Conservation (phyloP, 371 early-diverging fungal species). For the Haplosporangium sp. region DNA sequence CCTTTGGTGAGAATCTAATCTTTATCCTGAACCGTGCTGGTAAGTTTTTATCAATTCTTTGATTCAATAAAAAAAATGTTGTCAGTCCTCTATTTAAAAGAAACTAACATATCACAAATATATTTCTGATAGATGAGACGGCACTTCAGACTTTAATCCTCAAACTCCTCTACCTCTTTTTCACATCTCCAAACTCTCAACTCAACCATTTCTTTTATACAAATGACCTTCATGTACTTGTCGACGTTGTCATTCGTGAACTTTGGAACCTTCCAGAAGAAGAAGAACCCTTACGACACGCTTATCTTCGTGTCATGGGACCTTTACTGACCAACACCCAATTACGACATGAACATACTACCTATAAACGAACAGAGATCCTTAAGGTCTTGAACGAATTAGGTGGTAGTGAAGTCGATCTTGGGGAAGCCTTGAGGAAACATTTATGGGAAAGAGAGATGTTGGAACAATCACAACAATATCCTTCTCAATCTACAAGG, state of each 20-base stretch:
- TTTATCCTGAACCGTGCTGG: conserved; percentile 91
- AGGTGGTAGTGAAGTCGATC: conserved; percentile 30
- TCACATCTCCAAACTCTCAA: conserved; percentile 59
- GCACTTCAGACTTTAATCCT: conserved; percentile 76
- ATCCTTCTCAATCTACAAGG: neutral
- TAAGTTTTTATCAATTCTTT: conserved; percentile 37
- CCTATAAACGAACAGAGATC: conserved; percentile 67
- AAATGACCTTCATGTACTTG: conserved; percentile 86
- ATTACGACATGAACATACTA: conserved; percentile 50
- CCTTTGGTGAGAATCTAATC: conserved; percentile 87
- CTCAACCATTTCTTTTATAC: conserved; percentile 85
- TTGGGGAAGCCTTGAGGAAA: conserved; percentile 10
- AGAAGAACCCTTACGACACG: conserved; percentile 78
- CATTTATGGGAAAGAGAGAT: conserved; percentile 41
- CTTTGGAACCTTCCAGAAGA: conserved; percentile 80
- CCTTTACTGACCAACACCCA: conserved; percentile 78
- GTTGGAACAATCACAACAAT: conserved; percentile 15
- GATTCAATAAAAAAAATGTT: neutral
- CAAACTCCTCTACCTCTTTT: conserved; percentile 75
- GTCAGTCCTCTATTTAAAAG: neutral
- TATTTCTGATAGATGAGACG: conserved; percentile 65
- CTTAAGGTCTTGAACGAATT: conserved; percentile 55
- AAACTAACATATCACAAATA: neutral
- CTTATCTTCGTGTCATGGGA: conserved; percentile 80
- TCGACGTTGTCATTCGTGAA: conserved; percentile 87